Conservation (phyloP, 805 yeast genomes). For the Wickerhamiella musiphila region DNA sequence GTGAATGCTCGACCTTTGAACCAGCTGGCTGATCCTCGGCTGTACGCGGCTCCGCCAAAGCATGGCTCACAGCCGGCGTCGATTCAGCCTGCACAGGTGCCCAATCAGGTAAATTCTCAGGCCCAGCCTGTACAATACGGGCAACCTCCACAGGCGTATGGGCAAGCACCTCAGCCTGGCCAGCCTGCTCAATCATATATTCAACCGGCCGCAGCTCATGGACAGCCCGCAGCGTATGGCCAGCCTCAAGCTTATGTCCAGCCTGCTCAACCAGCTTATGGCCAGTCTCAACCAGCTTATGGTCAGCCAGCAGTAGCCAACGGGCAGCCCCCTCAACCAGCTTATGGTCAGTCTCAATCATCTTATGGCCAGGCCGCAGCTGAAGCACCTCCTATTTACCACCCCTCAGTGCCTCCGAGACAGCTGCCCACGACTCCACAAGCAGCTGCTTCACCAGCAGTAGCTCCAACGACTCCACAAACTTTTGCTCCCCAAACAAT, state of each 20-base stretch:
- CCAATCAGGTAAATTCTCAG: neutral
- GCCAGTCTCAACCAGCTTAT: constrained; percentile 4
- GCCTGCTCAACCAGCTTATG: constrained; percentile 5
- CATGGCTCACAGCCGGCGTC: constrained; percentile 1
- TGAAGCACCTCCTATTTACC: constrained; percentile 4
- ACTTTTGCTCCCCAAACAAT: constrained; percentile 1
- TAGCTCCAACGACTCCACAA: neutral
- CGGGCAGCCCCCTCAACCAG: neutral
- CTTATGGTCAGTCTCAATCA: constrained; percentile 3
- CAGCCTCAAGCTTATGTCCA: constrained; percentile 4
- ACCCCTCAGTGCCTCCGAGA: constrained; percentile 3
- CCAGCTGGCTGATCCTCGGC: constrained; percentile 5
- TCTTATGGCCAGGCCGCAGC: constrained; percentile 8
- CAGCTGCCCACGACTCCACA: constrained; percentile 4
- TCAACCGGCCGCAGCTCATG: constrained; percentile 1
- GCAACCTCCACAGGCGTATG: no score
- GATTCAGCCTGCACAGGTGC: neutral
- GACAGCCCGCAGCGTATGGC: neutral
- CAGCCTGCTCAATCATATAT: neutral
- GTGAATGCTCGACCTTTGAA: constrained; percentile 6
- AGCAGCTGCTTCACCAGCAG: constrained; percentile 2
- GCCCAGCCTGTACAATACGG: neutral
- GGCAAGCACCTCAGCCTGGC: neutral
- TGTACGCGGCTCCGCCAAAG: constrained; percentile 8
- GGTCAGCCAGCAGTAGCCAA: constrained; percentile 3